These are phyloP conservation scores for Circinella umbellata DNA, from an alignment of 371 early-diverging fungal species.

Conservation along the genomic window DNA sequence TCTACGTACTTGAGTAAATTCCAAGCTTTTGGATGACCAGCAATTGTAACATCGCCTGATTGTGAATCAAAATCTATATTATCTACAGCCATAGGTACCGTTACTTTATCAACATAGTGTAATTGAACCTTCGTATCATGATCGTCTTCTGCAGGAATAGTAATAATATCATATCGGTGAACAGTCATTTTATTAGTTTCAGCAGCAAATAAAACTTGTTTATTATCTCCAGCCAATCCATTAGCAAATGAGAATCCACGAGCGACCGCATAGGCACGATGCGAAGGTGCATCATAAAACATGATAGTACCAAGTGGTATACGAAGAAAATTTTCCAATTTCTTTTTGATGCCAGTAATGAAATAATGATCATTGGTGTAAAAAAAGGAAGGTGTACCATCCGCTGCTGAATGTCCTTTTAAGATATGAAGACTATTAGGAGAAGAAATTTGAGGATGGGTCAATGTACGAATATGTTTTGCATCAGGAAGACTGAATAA, in stretches of 20 bases:
- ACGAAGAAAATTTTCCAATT: conserved; percentile 31
- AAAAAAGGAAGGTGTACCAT: conserved; percentile 51
- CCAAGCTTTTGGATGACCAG: conserved; percentile 39
- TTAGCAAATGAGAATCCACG: conserved; percentile 41
- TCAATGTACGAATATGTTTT: conserved; percentile 28
- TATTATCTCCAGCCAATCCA: conserved; percentile 37
- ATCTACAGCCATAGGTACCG: conserved; percentile 37
- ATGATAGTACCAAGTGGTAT: conserved; percentile 30
- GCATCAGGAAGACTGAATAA: conserved; percentile 17
- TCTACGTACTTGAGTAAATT: conserved; percentile 22
- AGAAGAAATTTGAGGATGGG: conserved; percentile 25
- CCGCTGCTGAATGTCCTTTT: conserved; percentile 23
- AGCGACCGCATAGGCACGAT: conserved; percentile 24
- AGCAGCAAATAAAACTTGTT: conserved; percentile 31
- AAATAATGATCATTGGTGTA: conserved; percentile 42
- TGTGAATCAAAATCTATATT: conserved; percentile 31
- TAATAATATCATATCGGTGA: conserved; percentile 27
- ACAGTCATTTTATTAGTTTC: conserved; percentile 31
- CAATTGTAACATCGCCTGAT: conserved; percentile 28
- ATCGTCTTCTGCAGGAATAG: neutral
- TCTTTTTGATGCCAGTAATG: conserved; percentile 18
- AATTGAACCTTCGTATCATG: neutral
- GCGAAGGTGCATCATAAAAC: conserved; percentile 41
- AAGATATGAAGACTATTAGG: conserved; percentile 43
- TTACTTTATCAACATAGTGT: too few species aligned